These are phyloP conservation scores for Calocybe cyanea DNA, from an alignment of 768 basidiomycete species.

Conservation along the genomic window DNA sequence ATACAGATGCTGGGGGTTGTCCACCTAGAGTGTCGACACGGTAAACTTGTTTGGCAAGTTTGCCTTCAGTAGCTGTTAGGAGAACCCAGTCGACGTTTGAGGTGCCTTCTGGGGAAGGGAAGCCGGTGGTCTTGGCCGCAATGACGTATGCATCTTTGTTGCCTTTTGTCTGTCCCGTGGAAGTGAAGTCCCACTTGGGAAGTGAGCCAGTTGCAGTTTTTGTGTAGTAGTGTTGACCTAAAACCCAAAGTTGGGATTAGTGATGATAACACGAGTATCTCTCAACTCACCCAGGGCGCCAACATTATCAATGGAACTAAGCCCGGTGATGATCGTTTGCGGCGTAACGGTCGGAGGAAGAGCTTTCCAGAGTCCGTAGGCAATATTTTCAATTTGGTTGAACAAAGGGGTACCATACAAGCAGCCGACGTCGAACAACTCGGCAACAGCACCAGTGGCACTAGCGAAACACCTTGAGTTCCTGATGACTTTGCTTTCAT, in stretches of 20 bases:
- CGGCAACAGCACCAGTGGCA: slow-evolving; percentile 43
- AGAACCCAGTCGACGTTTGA: slow-evolving; percentile 55
- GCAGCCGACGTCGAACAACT: slow-evolving; percentile 55
- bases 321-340: slow-evolving; percentile 10
- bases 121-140: slow-evolving; percentile 35
- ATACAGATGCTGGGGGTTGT: slow-evolving; percentile 47
- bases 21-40: slow-evolving; percentile 51
- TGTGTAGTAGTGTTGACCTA: slow-evolving; percentile 55
- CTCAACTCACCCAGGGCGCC: slow-evolving; percentile 21
- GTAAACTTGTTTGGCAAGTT: slow-evolving; percentile 47
- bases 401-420: slow-evolving; percentile 27
- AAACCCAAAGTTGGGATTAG: background rate
- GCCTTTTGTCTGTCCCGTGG: slow-evolving; percentile 32
- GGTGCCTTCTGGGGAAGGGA: slow-evolving; percentile 37
- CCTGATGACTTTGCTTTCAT: too few relatives aligned
- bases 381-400: slow-evolving; percentile 25
- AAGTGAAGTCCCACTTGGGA: slow-evolving; percentile 59
- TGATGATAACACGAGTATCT: background rate
- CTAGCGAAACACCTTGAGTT: slow-evolving; percentile 20
- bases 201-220: slow-evolving; percentile 38
- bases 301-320: slow-evolving; percentile 7
- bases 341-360: slow-evolving; percentile 8
- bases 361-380: slow-evolving; percentile 24
- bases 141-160: slow-evolving; percentile 44
- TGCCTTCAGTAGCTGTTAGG: slow-evolving; percentile 42